A percentile compares a stretch with the other conserved stretches of the same genome.
Evolutionary conservation across 495 filamentous ascomycete species (phyloP).

Genomic region (Pseudotulostoma volvatum): DNA sequence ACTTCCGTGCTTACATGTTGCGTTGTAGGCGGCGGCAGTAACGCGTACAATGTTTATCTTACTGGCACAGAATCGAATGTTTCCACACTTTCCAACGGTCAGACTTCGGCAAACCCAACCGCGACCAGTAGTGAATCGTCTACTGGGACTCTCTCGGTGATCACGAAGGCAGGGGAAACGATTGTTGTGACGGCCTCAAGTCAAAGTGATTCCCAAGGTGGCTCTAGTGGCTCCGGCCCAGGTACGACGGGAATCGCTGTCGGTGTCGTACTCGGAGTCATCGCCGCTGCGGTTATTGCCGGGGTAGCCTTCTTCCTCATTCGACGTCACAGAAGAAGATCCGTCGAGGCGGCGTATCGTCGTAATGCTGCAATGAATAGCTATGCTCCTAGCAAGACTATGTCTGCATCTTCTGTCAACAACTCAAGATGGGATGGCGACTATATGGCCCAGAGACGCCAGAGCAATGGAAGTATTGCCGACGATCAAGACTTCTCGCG

Average conservation of each 20-base stretch:
- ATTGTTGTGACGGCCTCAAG: constrained; percentile 22
- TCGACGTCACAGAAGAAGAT: constrained; percentile 53
- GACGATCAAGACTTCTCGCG: constrained; percentile 96
- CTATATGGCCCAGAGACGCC: constrained; percentile 64
- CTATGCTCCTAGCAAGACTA: constrained; percentile 45
- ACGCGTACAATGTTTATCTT: constrained; percentile 29
- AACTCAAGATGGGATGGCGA: constrained; percentile 82
- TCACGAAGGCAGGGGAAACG: constrained; percentile 20
- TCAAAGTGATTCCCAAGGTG: constrained; percentile 8
- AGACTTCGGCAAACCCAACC: constrained; percentile 7
- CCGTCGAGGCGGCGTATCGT: constrained; percentile 65
- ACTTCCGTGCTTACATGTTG: constrained; percentile 1
- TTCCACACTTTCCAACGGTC: constrained; percentile 6
- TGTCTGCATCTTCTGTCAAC: constrained; percentile 42
- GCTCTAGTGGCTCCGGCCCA: constrained; percentile 22
- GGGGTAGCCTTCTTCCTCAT: constrained; percentile 61
- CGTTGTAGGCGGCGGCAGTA: constrained; percentile 26
- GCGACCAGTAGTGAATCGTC: constrained; percentile 6
- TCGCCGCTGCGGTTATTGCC: constrained; percentile 46
- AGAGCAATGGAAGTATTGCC: constrained; percentile 94
- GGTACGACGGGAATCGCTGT: constrained; percentile 68
- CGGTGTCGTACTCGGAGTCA: constrained; percentile 73
- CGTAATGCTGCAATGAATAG: constrained; percentile 53
- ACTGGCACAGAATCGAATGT: constrained; percentile 22
- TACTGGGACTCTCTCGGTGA: constrained; percentile 6